Base-by-base conservation (phyloP, 2,329 filamentous ascomycete species). In the Dactylellina cionopaga region DNA sequence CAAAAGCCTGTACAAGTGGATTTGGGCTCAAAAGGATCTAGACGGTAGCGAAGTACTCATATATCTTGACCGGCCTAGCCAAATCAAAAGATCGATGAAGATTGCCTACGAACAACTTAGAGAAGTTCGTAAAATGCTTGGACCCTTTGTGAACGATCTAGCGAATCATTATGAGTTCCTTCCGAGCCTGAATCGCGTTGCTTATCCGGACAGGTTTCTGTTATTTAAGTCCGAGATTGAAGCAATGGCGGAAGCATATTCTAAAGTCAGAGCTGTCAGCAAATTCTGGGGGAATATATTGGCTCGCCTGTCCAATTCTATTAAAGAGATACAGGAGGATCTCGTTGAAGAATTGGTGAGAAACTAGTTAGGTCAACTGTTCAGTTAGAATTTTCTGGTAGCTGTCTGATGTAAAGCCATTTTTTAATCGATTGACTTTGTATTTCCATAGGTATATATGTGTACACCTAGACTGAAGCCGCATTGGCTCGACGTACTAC, bases 1-100 rank as follows among this genome's bases (percentile, higher is more conserved):
- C 22, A 5, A 27, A 4, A 35, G 15, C 9, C 54, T 69, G 3
- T 69, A 29, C 15, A 31, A 43, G 19, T 69, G 55, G 46, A 41
- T 69, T 22, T 69, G 46, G 64, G 37, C 47, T 7, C 52, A 69
- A 25, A 54, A 17, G 19, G 31, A 60, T 33, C 37, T 69, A 2
- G 46, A 47, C 27, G 31, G 47, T 9, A 29, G 25, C 2, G 54
- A 69, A 9, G 33, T 60, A n/a, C 25, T 60, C 5, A 60, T 69
- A 10, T 39, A 54, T 55, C 25, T n/a, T 10, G 35, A 39, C 4
- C 46, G 43, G 15, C 54, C 64, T 5, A 9, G n/a, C 1, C 37
- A 47, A 17, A 69, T 69, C 13, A 17, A 39, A 9, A 22, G 47
- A 31, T 47, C 64, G 1, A n/a, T 69, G 10, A 47, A 35, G 9